Evolutionary conservation across 495 filamentous ascomycete species (phyloP).

Genomic region (Penicillium canariense): DNA sequence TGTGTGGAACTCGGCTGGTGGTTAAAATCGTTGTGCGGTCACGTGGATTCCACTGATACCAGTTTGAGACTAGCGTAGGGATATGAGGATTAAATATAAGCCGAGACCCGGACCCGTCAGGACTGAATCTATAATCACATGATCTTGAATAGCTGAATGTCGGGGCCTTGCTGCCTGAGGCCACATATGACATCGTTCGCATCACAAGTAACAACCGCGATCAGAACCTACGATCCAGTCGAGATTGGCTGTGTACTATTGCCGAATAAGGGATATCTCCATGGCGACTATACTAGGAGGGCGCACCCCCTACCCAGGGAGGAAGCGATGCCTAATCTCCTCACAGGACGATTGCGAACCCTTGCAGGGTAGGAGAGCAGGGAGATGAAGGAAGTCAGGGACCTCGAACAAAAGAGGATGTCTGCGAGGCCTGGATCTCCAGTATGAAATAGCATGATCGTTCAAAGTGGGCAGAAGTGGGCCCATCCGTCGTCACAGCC

Average conservation of each 20-base stretch:
- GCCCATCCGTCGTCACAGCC: conserved; percentile 16
- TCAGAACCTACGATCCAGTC: conserved; percentile 3
- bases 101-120: not conserved
- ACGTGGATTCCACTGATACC: conserved; percentile 28
- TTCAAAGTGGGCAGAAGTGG: conserved; percentile 17
- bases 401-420: not conserved
- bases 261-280: conserved; percentile 18
- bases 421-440: conserved; percentile 17
- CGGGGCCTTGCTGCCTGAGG: conserved; percentile 11
- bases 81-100: not conserved
- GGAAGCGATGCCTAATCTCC: conserved; percentile 7
- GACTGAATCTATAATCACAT: not conserved
- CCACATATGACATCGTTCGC: conserved; percentile 16
- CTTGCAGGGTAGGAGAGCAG: conserved; percentile 22
- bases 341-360: conserved; percentile 16
- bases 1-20: conserved; percentile 28
- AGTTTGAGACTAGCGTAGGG: not conserved
- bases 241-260: conserved; percentile 15
- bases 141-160: not conserved
- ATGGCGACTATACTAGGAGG: conserved; percentile 21
- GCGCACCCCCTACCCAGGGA: conserved; percentile 8
- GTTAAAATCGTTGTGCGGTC: conserved; percentile 52
- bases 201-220: not conserved
- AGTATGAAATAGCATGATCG: conserved; percentile 9
- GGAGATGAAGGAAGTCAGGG: conserved; percentile 10